These are phyloP conservation scores for Nidula niveotomentosa DNA, from an alignment of 1,284 basidiomycete species.

Conservation along the genomic window DNA sequence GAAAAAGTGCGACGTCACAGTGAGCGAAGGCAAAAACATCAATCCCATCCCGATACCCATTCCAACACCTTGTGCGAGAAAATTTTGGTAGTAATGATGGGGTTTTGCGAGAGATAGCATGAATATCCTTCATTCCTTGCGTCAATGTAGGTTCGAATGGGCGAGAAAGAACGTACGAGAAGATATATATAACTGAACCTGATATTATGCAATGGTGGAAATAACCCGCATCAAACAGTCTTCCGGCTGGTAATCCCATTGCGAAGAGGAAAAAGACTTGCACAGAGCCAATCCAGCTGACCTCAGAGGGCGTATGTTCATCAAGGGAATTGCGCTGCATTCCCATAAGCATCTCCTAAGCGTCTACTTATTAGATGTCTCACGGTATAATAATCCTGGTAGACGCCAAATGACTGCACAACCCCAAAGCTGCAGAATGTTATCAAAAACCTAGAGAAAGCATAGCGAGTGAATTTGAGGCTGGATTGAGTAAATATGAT, in stretches of 20 bases:
- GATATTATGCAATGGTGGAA: constrained; percentile 30
- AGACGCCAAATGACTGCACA: constrained; percentile 44
- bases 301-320: constrained; percentile 29
- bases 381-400: constrained; percentile 44
- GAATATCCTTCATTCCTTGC: constrained; percentile 18
- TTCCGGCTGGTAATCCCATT: constrained; percentile 35
- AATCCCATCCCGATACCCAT: constrained; percentile 48
- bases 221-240: constrained; percentile 34
- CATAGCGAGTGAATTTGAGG: not conserved
- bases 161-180: constrained; percentile 22
- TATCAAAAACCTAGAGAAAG: constrained; percentile 18
- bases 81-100: constrained; percentile 32
- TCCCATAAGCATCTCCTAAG: not conserved
- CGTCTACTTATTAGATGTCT: constrained; percentile 4
- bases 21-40: constrained; percentile 44
- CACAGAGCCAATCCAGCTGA: constrained; percentile 43
- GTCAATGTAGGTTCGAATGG: not conserved
- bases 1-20: constrained; percentile 46
- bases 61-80: constrained; percentile 44
- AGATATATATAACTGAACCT: constrained; percentile 31
- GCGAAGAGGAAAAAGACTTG: constrained; percentile 35
- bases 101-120: constrained; percentile 30
- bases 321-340: constrained; percentile 22
- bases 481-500: not conserved
- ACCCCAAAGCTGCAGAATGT: constrained; percentile 36